Evolutionary conservation across 2,329 filamentous ascomycete species (phyloP).

Genomic region (Colletotrichum tanaceti): DNA sequence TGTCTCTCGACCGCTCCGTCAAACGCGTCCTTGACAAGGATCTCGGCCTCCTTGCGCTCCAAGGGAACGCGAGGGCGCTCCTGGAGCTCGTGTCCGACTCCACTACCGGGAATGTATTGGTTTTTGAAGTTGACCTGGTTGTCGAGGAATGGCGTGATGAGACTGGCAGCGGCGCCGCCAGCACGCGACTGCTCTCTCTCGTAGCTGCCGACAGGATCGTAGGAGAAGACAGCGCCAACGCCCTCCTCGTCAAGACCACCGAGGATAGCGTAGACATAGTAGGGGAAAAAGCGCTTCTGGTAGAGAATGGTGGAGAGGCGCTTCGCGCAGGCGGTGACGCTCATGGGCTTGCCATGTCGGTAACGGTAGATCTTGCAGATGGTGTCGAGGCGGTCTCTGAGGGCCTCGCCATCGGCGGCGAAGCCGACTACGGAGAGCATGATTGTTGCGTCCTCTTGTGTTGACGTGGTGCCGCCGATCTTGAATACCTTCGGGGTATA

Average conservation of each 20-base stretch:
- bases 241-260: conserved; percentile 95
- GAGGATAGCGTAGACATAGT: conserved; percentile 95
- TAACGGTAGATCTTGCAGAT: conserved; percentile 99
- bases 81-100: conserved; percentile 82
- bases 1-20: conserved; percentile 98
- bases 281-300: conserved; percentile 98
- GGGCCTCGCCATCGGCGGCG: conserved; percentile 90
- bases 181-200: conserved; percentile 96
- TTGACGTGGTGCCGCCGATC: conserved; percentile 89
- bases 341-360: conserved; percentile 97
- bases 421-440: conserved; percentile 96
- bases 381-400: conserved; percentile 93
- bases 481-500: conserved; percentile 97
- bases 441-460: conserved; percentile 86
- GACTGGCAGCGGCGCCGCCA: conserved; percentile 87
- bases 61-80: conserved; percentile 78
- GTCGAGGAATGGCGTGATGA: conserved; percentile 99
- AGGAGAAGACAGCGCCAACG: conserved; percentile 93
- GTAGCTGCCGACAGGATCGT: conserved; percentile 97
- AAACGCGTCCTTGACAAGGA: conserved; percentile 95
- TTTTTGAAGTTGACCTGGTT: conserved; percentile 99
- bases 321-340: conserved; percentile 92
- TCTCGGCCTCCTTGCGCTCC: conserved; percentile 79
- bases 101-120: conserved; percentile 90
- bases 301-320: conserved; percentile 95